phyloP scores from a whole-genome alignment of 106 monocot species.

The Allium sativum region DNA sequence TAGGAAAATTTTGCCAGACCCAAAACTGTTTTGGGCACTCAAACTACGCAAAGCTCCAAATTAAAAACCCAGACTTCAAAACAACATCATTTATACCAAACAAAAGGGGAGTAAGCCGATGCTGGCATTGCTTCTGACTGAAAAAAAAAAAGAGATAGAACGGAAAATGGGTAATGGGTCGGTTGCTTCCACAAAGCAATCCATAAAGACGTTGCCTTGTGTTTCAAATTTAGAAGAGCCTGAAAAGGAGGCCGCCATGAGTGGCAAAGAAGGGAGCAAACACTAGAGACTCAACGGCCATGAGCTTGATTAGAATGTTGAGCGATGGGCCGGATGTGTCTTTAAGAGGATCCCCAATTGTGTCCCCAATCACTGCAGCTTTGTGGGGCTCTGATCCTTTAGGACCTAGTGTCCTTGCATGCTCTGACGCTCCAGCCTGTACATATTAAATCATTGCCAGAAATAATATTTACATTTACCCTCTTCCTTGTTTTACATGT shows the following conservation, averaged over 20 bases:
- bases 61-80: too few species aligned
- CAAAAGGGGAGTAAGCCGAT: too few species aligned
- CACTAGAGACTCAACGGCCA: conserved; percentile 93
- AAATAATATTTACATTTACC: background rate
- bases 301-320: conserved; percentile 98
- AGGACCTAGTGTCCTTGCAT: conserved; percentile 65
- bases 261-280: conserved; percentile 91
- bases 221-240: conserved; percentile 23
- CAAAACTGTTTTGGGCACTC: too few species aligned
- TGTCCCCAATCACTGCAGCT: conserved; percentile 90
- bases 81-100: too few species aligned
- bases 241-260: conserved; percentile 87
- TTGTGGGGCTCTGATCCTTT: conserved; percentile 92
- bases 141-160: too few species aligned
- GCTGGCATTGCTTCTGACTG: too few species aligned
- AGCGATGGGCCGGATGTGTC: conserved; percentile 92
- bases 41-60: too few species aligned
- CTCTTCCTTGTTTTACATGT: background rate
- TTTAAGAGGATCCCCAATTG: conserved; percentile 94
- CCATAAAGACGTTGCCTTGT: too few species aligned
- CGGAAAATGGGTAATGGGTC: too few species aligned
- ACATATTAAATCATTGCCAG: background rate
- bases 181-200: too few species aligned
- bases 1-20: too few species aligned
- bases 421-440: conserved; percentile 84